These are phyloP conservation scores for Penicillium macrosclerotiorum DNA, from an alignment of 495 filamentous ascomycete species.

Conservation along the genomic window DNA sequence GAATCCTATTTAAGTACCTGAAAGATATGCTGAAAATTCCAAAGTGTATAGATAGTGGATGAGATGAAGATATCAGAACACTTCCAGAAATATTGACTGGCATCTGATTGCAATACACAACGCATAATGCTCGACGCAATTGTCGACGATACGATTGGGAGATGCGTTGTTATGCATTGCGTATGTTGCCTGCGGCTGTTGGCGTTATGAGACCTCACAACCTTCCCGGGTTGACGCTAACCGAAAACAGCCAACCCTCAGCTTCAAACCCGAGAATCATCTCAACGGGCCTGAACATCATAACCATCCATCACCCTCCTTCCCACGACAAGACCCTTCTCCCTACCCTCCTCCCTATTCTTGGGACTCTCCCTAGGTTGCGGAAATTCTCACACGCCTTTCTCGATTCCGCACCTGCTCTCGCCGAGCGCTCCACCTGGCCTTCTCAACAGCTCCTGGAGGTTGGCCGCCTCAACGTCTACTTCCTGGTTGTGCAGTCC, in stretches of 20 bases:
- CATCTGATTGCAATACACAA: too few species aligned
- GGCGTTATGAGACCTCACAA: constrained; percentile 12
- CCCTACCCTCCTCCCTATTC: constrained; percentile 9
- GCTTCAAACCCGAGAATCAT: constrained; percentile 38
- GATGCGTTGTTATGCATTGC: too few species aligned
- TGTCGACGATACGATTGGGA: too few species aligned
- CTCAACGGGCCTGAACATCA: constrained; percentile 19
- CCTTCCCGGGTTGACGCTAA: constrained; percentile 33
- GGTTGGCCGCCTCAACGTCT: constrained; percentile 26
- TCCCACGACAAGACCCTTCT: constrained; percentile 21
- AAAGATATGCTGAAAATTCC: too few species aligned
- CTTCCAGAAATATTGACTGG: too few species aligned
- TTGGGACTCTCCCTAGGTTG: constrained; percentile 29
- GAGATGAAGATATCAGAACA: too few species aligned
- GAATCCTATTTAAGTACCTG: too few species aligned
- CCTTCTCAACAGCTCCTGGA: constrained; percentile 21
- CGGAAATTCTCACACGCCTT: constrained; percentile 22
- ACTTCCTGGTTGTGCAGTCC: constrained; percentile 36
- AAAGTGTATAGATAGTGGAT: too few species aligned
- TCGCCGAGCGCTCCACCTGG: constrained; percentile 12
- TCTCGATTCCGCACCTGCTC: constrained; percentile 18
- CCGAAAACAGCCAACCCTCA: constrained; percentile 45
- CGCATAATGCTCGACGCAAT: too few species aligned
- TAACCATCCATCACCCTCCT: constrained; percentile 20
- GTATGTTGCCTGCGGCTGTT: too few species aligned